These are phyloP conservation scores for Sonneratia alba DNA, from an alignment of 345 rosid species.

Conservation along the genomic window DNA sequence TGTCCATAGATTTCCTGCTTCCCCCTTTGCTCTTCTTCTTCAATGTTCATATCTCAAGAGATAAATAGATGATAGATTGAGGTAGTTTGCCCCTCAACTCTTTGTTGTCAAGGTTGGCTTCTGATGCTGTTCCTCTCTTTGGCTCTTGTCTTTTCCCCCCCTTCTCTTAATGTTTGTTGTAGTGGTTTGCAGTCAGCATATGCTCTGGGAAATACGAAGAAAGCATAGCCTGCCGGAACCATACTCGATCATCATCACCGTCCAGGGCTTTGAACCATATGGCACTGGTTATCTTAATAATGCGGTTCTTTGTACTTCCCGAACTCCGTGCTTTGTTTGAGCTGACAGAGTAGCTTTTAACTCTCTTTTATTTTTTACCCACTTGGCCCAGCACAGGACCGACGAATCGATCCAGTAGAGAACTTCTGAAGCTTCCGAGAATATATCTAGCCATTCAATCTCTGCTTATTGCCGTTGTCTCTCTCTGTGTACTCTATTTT, in stretches of 20 bases:
- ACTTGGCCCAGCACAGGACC: background rate
- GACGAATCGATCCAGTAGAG: background rate
- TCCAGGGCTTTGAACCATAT: background rate
- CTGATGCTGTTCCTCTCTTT: background rate
- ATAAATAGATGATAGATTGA: background rate
- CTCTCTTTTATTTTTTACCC: background rate
- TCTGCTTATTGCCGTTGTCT: background rate
- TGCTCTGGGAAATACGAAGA: background rate
- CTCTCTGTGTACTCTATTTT: too few relatives aligned
- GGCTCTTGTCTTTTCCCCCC: background rate
- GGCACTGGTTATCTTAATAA: background rate
- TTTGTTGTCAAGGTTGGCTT: background rate
- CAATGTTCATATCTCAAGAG: background rate
- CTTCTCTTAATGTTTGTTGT: background rate
- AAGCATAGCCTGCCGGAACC: background rate
- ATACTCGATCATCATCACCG: background rate
- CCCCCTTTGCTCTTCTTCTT: background rate
- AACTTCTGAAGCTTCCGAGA: background rate
- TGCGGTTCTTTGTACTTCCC: background rate
- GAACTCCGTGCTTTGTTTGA: background rate
- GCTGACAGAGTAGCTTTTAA: background rate
- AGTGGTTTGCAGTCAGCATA: background rate
- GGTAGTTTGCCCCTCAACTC: background rate
- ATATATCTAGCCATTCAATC: background rate
- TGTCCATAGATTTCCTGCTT: background rate